Conservation (phyloP, 2,329 filamentous ascomycete species). For the Delphinella strobiligena region DNA sequence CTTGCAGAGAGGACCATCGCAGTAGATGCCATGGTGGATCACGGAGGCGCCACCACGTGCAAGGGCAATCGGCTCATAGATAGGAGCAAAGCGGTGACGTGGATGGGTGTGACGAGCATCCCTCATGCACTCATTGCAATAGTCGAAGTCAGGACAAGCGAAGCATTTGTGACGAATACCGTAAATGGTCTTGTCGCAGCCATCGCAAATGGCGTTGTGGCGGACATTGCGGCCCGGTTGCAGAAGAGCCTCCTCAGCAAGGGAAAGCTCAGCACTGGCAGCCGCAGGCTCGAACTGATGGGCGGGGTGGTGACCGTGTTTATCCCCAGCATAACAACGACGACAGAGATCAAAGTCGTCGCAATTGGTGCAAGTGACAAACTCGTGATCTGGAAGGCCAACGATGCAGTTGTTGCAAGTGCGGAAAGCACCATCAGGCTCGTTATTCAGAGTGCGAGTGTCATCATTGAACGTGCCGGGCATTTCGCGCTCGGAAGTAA, state of each 20-base stretch:
- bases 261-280: conserved; percentile 48
- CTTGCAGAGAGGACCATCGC: conserved; percentile 82
- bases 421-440: conserved; percentile 33
- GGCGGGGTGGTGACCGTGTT: conserved; percentile 82
- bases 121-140: conserved; percentile 64
- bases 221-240: conserved; percentile 65
- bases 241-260: conserved; percentile 55
- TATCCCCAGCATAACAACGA: conserved; percentile 59
- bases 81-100: conserved; percentile 74
- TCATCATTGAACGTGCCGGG: conserved; percentile 34
- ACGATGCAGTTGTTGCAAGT: conserved; percentile 63
- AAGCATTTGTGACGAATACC: conserved; percentile 95
- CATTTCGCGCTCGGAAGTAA: conserved; percentile 17
- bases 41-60: conserved; percentile 31
- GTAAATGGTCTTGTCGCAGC: conserved; percentile 75
- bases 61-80: conserved; percentile 60
- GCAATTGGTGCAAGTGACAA: conserved; percentile 75
- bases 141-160: conserved; percentile 95
- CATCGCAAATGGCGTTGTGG: conserved; percentile 88
- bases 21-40: conserved; percentile 77
- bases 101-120: conserved; percentile 60
- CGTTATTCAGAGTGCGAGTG: conserved; percentile 25
- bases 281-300: conserved; percentile 66
- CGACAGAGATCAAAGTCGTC: conserved; percentile 90
- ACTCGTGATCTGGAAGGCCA: conserved; percentile 59